These are phyloP conservation scores for Boletellus ananiceps DNA, from an alignment of 768 basidiomycete genomes.

Conservation along the genomic window DNA sequence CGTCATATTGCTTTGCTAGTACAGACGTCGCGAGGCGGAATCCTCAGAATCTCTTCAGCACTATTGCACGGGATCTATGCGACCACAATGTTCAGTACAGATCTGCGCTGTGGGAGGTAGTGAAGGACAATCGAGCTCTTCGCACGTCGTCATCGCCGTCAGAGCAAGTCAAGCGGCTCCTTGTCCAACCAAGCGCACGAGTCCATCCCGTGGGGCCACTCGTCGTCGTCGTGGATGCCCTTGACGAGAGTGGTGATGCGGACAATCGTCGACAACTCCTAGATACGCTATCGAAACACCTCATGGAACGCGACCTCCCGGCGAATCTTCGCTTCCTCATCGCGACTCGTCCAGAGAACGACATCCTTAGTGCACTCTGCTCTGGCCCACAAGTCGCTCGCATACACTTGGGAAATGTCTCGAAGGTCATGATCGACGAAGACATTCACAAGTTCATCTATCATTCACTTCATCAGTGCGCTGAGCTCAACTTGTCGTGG, in stretches of 20 bases:
- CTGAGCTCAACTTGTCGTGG: background rate
- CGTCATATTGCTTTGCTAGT: constrained; percentile 19
- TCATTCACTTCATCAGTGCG: background rate
- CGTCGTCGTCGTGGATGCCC: no score
- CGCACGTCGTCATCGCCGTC: background rate
- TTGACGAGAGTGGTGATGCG: no score
- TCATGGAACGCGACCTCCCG: background rate
- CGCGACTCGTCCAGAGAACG: background rate
- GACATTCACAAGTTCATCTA: background rate
- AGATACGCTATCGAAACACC: background rate
- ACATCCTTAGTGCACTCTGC: background rate
- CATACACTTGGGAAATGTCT: background rate
- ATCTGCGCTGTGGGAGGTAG: constrained; percentile 2
- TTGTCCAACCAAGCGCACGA: no score
- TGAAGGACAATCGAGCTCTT: constrained; percentile 4
- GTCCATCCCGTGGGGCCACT: no score
- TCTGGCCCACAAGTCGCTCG: background rate
- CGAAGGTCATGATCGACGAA: background rate
- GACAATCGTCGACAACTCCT: no score
- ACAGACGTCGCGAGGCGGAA: constrained; percentile 1
- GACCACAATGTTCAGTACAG: constrained; percentile 16
- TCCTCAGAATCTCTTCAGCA: constrained; percentile 21
- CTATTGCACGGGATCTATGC: constrained; percentile 25
- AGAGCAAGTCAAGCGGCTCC: no score
- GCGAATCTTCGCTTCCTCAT: background rate